phyloP scores from a whole-genome alignment of 441 rosid species.

The Capsella rubella region DNA sequence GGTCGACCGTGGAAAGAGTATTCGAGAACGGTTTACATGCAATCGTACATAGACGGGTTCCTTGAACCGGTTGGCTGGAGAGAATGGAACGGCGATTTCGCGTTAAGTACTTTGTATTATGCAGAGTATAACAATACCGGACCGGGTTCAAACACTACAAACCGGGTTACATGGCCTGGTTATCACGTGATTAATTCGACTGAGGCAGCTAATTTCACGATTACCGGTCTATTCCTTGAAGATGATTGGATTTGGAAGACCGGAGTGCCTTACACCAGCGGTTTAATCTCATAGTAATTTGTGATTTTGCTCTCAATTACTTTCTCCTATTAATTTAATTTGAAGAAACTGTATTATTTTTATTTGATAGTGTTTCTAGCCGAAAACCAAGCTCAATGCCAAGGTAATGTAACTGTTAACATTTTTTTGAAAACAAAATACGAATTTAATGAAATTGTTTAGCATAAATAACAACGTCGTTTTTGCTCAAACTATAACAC shows the following conservation, averaged over 20 bases:
- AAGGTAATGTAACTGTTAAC: slow-evolving; percentile 23
- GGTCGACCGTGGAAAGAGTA: slow-evolving; percentile 91
- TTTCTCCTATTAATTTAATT: not conserved
- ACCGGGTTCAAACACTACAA: slow-evolving; percentile 57
- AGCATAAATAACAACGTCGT: not conserved
- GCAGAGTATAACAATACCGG: slow-evolving; percentile 77
- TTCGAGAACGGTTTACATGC: slow-evolving; percentile 72
- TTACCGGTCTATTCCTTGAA: slow-evolving; percentile 33
- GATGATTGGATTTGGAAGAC: slow-evolving; percentile 72
- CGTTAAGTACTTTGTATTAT: slow-evolving; percentile 62
- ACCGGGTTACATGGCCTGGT: slow-evolving; percentile 71
- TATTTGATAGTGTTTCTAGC: slow-evolving; percentile 15
- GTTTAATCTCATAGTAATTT: slow-evolving; percentile 41
- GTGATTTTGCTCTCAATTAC: not conserved
- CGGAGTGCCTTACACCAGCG: slow-evolving; percentile 60
- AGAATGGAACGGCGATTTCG: slow-evolving; percentile 69
- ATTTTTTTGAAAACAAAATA: not conserved
- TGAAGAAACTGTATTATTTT: slow-evolving; percentile 24
- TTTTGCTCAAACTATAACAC: not conserved
- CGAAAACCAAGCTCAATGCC: slow-evolving; percentile 29
- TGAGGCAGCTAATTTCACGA: slow-evolving; percentile 66
- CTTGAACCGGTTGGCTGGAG: slow-evolving; percentile 79
- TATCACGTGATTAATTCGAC: slow-evolving; percentile 57
- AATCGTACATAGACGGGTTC: slow-evolving; percentile 54
- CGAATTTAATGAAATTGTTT: not conserved